phyloP scores from a whole-genome alignment of 1,284 basidiomycete species.

The Puccinia novopanici region DNA sequence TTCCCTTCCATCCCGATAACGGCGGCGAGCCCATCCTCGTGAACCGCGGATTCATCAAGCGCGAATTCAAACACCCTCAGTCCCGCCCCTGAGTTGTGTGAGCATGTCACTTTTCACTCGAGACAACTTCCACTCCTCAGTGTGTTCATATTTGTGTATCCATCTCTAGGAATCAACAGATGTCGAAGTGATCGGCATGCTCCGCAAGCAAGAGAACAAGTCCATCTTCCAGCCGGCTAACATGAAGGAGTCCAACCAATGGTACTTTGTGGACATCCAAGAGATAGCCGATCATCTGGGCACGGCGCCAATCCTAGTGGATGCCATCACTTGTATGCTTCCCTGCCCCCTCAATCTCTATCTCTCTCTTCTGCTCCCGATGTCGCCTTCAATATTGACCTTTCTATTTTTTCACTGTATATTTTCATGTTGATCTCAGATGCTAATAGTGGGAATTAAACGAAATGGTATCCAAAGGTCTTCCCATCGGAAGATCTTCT shows the following conservation, averaged over 20 bases:
- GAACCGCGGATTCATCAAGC: slow-evolving; percentile 82
- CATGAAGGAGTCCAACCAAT: slow-evolving; percentile 73
- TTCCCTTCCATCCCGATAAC: slow-evolving; percentile 72
- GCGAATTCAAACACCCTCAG: slow-evolving; percentile 63
- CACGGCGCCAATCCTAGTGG: slow-evolving; percentile 79
- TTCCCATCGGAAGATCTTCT: slow-evolving; percentile 81
- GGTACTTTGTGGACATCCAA: slow-evolving; percentile 87
- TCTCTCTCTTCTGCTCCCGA: slow-evolving; percentile 55
- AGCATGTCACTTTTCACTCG: slow-evolving; percentile 44
- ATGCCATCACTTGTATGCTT: slow-evolving; percentile 74
- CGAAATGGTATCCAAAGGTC: slow-evolving; percentile 69
- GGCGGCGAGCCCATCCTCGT: slow-evolving; percentile 71
- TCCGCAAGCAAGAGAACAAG: slow-evolving; percentile 64
- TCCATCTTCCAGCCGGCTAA: slow-evolving; percentile 88
- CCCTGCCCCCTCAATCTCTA: neutral
- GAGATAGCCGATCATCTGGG: slow-evolving; percentile 73
- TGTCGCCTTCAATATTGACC: neutral
- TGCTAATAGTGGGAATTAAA: slow-evolving; percentile 64
- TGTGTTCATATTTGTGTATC: neutral
- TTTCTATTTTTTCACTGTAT: slow-evolving; percentile 17
- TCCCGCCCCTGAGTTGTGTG: slow-evolving; percentile 56
- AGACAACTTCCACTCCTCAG: too few species aligned
- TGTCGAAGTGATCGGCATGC: slow-evolving; percentile 66
- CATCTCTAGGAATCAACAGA: slow-evolving; percentile 51
- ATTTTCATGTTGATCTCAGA: slow-evolving; percentile 52